These are phyloP conservation scores for Barnettozyma populi DNA, from an alignment of 805 yeast genomes.

Conservation along the genomic window DNA sequence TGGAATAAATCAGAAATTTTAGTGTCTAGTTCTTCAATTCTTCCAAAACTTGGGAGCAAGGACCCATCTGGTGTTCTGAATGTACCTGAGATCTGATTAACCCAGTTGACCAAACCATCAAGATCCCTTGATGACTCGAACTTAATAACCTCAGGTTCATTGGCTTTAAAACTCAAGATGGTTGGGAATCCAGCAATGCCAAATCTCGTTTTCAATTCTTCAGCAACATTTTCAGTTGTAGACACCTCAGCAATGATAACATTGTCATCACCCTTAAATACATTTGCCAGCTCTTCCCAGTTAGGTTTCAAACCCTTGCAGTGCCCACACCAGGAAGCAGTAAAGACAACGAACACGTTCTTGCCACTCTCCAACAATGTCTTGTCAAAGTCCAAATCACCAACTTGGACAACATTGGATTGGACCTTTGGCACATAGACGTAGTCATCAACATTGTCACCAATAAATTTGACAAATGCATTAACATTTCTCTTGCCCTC, in stretches of 20 bases:
- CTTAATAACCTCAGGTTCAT: constrained; percentile 28
- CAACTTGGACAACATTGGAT: constrained; percentile 22
- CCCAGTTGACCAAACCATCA: constrained; percentile 48
- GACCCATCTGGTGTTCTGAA: constrained; percentile 34
- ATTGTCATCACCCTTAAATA: constrained; percentile 31
- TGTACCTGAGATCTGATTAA: constrained; percentile 36
- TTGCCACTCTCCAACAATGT: constrained; percentile 27
- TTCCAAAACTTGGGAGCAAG: constrained; percentile 27
- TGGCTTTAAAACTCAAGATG: constrained; percentile 37
- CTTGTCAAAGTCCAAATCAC: constrained; percentile 31
- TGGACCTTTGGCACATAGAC: constrained; percentile 23
- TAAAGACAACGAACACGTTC: constrained; percentile 29
- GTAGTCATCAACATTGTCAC: constrained; percentile 30
- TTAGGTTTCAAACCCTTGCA: constrained; percentile 45
- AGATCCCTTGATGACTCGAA: constrained; percentile 38
- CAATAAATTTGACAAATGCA: constrained; percentile 61
- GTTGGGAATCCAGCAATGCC: constrained; percentile 46
- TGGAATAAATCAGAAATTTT: constrained; percentile 25
- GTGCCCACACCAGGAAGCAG: constrained; percentile 53
- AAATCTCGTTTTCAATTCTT: constrained; percentile 34
- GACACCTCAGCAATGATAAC: constrained; percentile 41
- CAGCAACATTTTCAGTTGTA: constrained; percentile 38
- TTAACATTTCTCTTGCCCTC: constrained; percentile 69
- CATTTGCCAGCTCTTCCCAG: constrained; percentile 42
- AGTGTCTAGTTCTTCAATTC: constrained; percentile 15